Conservation (phyloP, 2,329 filamentous ascomycete species). For the Aschersonia sp. region DNA sequence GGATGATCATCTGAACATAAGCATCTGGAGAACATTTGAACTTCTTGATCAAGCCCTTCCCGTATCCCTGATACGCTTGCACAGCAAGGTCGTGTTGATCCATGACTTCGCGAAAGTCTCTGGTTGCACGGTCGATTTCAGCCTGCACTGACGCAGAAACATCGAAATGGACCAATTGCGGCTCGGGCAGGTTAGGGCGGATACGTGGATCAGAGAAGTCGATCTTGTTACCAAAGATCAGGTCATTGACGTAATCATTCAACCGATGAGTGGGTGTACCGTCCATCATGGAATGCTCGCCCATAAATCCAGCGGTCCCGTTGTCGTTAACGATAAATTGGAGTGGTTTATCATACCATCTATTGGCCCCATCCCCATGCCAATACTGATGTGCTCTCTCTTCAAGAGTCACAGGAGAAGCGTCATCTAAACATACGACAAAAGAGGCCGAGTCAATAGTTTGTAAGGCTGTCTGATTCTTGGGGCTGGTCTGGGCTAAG, state of each 20-base stretch:
- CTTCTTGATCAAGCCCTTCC: constrained; percentile 97
- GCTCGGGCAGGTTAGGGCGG: constrained; percentile 74
- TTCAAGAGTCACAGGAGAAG: constrained; percentile 79
- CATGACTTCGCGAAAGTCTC: constrained; percentile 71
- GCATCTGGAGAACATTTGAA: constrained; percentile 97
- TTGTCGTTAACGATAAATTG: constrained; percentile 99
- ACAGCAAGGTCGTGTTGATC: constrained; percentile 80
- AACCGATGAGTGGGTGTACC: constrained; percentile 93
- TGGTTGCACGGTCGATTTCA: constrained; percentile 64
- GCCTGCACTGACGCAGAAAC: constrained; percentile 57
- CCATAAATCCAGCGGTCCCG: constrained; percentile 92
- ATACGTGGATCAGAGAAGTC: constrained; percentile 68
- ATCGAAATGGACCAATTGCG: constrained; percentile 62
- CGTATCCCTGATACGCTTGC: constrained; percentile 92
- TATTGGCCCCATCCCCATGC: constrained; percentile 91
- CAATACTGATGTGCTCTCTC: constrained; percentile 94
- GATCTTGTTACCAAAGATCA: constrained; percentile 88
- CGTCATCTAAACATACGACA: constrained; percentile 84
- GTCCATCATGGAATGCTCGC: constrained; percentile 99
- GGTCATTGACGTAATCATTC: constrained; percentile 85
- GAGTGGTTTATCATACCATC: constrained; percentile 95
- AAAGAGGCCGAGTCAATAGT: constrained; percentile 83
- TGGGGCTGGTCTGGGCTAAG: constrained; percentile 60
- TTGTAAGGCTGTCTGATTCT: constrained; percentile 65
- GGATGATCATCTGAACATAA: constrained; percentile 97